A percentile compares a stretch with the other conserved stretches of the same genome.
These are phyloP conservation scores for Aureobasidium subglaciale DNA, from an alignment of 2,329 filamentous ascomycete genomes.

Conservation along the genomic window DNA sequence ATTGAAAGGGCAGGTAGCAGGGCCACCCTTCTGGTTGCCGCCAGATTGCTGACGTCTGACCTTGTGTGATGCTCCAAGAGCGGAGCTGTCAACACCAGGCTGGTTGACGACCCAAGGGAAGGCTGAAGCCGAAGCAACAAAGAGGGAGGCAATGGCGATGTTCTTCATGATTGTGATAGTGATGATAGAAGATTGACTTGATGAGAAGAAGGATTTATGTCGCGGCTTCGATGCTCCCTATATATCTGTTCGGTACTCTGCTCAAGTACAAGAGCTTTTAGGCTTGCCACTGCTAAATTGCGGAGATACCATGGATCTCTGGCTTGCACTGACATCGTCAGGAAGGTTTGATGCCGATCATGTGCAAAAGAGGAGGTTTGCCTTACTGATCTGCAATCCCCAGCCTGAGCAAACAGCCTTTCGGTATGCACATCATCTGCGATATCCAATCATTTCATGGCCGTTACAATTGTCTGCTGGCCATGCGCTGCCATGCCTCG, in stretches of 20 bases:
- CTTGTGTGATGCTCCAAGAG: slow-evolving; percentile 20
- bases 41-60: slow-evolving; percentile 28
- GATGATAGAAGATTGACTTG: background rate
- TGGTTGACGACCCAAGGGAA: slow-evolving; percentile 35
- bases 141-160: slow-evolving; percentile 20
- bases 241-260: background rate
- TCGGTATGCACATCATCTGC: background rate
- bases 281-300: background rate
- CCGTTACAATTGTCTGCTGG: background rate
- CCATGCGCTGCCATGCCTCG: slow-evolving; percentile 11
- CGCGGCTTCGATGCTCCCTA: background rate
- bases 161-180: slow-evolving; percentile 22
- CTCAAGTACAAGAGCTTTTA: background rate
- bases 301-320: background rate
- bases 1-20: slow-evolving; percentile 34
- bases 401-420: background rate
- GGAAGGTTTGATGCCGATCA: slow-evolving; percentile 2
- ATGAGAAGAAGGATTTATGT: background rate
- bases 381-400: background rate
- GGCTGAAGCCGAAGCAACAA: slow-evolving; percentile 25
- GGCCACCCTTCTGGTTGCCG: slow-evolving; percentile 21
- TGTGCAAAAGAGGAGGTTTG: background rate
- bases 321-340: background rate
- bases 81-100: slow-evolving; percentile 31
- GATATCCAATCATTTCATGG: background rate